phyloP scores from a whole-genome alignment of 192 early-diverging fungal species.

The Coemansia interrupta region DNA sequence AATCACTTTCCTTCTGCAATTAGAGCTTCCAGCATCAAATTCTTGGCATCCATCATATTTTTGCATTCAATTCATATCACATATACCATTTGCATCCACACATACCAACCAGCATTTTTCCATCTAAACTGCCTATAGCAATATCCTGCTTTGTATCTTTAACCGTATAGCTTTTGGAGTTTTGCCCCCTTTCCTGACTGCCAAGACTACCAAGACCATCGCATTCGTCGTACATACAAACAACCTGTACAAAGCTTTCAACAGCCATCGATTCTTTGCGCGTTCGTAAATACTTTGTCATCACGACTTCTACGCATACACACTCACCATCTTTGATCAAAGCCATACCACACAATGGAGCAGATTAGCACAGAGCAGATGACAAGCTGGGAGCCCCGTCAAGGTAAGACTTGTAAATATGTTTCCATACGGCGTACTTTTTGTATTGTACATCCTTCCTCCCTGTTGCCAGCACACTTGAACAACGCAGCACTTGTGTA shows the following conservation, averaged over 20 bases:
- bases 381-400: conserved; percentile 4
- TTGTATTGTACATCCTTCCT: no score
- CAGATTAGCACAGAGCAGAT: conserved; percentile 8
- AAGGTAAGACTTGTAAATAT: conserved; percentile 3
- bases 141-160: no score
- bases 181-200: not conserved
- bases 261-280: not conserved
- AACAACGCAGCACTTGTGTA: not conserved
- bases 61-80: conserved; percentile 5
- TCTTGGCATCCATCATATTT: conserved; percentile 1
- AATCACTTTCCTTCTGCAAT: not conserved
- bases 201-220: not conserved
- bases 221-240: no score
- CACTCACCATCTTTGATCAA: not conserved
- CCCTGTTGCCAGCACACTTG: not conserved
- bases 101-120: not conserved
- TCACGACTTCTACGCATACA: not conserved
- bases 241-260: not conserved
- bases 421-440: no score
- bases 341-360: conserved; percentile 4
- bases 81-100: conserved; percentile 5
- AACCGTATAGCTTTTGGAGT: not conserved
- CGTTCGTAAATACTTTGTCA: not conserved
- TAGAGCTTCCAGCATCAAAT: not conserved
- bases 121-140: not conserved